Evolutionary conservation across 495 filamentous ascomycete genomes (phyloP).

Genomic region (Polyplosphaeria fusca): DNA sequence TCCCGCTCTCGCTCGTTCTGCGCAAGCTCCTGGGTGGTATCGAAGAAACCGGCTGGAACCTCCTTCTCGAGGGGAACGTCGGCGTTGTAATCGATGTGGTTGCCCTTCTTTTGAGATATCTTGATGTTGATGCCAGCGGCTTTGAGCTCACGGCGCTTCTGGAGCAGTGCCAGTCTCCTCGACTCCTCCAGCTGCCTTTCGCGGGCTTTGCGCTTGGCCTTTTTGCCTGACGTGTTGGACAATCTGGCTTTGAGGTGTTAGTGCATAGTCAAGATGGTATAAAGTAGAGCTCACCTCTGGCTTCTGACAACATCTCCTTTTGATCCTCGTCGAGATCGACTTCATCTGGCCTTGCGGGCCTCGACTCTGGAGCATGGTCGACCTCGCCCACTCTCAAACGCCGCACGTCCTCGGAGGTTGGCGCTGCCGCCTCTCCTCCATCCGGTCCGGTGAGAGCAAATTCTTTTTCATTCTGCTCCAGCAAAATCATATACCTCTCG

Average conservation of each 20-base stretch:
- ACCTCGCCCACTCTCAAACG: constrained; percentile 82
- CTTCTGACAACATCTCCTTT: constrained; percentile 98
- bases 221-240: constrained; percentile 97
- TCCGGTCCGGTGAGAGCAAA: constrained; percentile 83
- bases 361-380: constrained; percentile 93
- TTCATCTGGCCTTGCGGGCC: constrained; percentile 94
- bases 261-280: too few species aligned
- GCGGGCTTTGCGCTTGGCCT: constrained; percentile 95
- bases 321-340: constrained; percentile 98
- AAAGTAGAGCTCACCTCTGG: too few species aligned
- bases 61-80: constrained; percentile 97
- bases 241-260: too few species aligned
- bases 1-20: constrained; percentile 84
- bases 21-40: constrained; percentile 75
- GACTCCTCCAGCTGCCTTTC: constrained; percentile 96
- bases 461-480: constrained; percentile 92
- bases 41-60: constrained; percentile 86
- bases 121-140: constrained; percentile 98
- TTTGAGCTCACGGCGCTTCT: constrained; percentile 95
- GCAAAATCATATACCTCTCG: constrained; percentile 91
- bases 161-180: constrained; percentile 78
- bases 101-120: constrained; percentile 84
- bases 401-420: constrained; percentile 90
- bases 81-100: constrained; percentile 99
- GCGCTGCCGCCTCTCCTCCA: constrained; percentile 82